phyloP scores from a whole-genome alignment of 2,329 filamentous ascomycete species.

The Penicillium sp. region DNA sequence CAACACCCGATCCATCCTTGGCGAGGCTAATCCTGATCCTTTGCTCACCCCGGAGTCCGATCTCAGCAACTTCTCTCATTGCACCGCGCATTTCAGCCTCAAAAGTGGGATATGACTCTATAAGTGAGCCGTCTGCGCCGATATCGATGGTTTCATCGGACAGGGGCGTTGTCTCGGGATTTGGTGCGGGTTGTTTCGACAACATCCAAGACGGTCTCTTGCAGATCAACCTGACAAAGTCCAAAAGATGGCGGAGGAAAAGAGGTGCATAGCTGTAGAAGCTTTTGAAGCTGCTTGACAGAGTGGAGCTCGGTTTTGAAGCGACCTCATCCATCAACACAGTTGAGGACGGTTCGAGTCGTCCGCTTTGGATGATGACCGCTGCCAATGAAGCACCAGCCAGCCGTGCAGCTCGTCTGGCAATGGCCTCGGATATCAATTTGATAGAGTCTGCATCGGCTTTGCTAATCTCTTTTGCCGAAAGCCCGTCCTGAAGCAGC shows the following conservation, averaged over 20 bases:
- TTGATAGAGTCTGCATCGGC: background rate
- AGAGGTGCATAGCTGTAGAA: background rate
- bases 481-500: background rate
- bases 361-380: background rate
- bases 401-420: background rate
- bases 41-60: background rate
- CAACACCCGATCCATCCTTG: slow-evolving; percentile 1
- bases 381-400: slow-evolving; percentile 1
- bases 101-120: slow-evolving; percentile 1
- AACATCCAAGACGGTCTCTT: background rate
- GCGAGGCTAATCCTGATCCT: background rate
- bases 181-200: background rate
- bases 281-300: background rate
- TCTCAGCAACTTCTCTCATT: background rate
- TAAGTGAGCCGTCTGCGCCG: background rate
- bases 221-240: background rate
- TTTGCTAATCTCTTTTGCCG: background rate
- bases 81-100: background rate
- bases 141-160: background rate
- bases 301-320: background rate
- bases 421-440: background rate
- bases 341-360: background rate
- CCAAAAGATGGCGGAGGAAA: background rate
- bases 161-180: too few species aligned
- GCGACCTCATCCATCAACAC: too few species aligned